Conservation (phyloP, 139 green algal species). For the Volvox reticuliferus region DNA sequence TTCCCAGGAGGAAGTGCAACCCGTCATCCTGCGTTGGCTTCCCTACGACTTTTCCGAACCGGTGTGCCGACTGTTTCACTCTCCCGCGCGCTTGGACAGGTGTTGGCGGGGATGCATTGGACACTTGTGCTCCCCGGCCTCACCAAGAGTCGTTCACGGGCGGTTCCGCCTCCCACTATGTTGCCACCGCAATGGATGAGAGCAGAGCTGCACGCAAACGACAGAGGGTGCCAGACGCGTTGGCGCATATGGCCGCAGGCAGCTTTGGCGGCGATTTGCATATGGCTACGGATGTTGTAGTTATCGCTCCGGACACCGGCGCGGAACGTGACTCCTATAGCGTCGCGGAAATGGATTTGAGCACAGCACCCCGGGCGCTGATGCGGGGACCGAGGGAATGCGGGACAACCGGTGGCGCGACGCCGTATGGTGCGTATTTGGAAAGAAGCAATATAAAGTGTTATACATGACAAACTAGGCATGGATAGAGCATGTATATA, state of each 20-base stretch:
- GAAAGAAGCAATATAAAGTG: no score
- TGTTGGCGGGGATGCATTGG: not conserved
- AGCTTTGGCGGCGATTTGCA: no score
- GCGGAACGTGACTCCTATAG: not conserved
- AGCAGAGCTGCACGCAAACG: conserved; percentile 9
- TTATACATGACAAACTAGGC: no score
- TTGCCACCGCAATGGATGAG: not conserved
- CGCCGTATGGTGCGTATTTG: no score
- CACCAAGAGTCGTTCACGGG: not conserved
- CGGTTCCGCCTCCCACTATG: not conserved
- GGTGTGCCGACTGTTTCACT: not conserved
- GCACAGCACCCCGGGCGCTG: conserved; percentile 36
- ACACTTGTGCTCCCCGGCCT: conserved; percentile 10
- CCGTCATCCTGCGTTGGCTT: no score
- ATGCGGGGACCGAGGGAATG: not conserved
- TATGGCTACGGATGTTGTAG: not conserved
- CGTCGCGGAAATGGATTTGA: conserved; percentile 4
- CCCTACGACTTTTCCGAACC: no score
- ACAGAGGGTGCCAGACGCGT: not conserved
- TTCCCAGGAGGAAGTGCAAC: no score
- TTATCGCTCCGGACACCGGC: not conserved
- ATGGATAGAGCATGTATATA: no score
- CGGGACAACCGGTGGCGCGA: no score
- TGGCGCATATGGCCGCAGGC: not conserved
- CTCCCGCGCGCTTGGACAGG: not conserved